Evolutionary conservation across 1,139 yeast species (phyloP), one percentile per base, ranked within the genome.

Genomic region (Protomyces lactucae-debilis): DNA sequence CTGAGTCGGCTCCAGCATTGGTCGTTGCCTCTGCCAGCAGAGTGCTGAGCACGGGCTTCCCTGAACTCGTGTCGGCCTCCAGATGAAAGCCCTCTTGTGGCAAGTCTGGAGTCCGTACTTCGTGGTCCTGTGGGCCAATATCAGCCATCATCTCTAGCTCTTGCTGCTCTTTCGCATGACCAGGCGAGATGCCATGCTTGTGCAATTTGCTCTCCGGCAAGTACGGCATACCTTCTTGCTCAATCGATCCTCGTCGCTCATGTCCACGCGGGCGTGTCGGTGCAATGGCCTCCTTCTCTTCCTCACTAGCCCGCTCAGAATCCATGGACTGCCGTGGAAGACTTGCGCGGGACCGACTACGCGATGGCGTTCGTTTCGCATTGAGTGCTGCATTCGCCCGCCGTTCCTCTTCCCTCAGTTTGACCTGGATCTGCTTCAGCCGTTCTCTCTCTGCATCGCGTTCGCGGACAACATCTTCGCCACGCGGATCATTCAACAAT

Each of bases 401-500:
- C 16, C 59, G 36, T 25, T 46, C 52, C 8, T 18, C 23, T 16
- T 55, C 39, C 18, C 59, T 10, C 37, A 35, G 6, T 36, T 55
- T 32, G 48, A 43, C 18, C 10, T 43, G 48, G 10, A 60, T 45
- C 8, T 21, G 46, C 45, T 60, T 55, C 18, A 55, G 48, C 21
- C 39, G 46, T 61, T 77, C 78, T 69, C 97, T 81, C 68, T 87
- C 84, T 25, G 79, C 78, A 72, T 91, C 96, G 65, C 99, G 82
- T 71, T 86, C 87, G 56, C 75, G 76, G 1, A 92, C 96, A 52
- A 89, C 85, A 46, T 81, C 84, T 72, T 84, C 95, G 12, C 97
- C 97, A 68, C 84, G 83, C 67, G 85, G 86, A 69, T 92, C 96
- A 73, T 93, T 93, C 69, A 93, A 80, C 55, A 93, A 78, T 0